These are phyloP conservation scores for Mercurialis annua DNA, from an alignment of 345 rosid genomes.

Conservation along the genomic window DNA sequence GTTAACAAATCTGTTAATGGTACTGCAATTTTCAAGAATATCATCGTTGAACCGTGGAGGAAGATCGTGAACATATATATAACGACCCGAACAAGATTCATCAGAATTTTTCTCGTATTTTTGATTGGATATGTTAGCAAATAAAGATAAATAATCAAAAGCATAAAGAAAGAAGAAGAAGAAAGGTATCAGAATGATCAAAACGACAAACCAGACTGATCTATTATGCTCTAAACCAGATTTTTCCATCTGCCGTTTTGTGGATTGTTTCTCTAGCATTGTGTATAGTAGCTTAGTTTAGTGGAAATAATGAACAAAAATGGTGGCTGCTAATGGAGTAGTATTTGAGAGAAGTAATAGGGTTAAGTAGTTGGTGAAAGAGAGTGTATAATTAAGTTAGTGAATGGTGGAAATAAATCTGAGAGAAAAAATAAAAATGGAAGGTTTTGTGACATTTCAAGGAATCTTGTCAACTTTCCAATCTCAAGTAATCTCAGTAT, in stretches of 20 bases:
- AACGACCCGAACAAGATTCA: constrained; percentile 16
- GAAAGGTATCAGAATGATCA: background rate
- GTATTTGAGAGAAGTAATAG: background rate
- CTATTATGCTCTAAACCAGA: background rate
- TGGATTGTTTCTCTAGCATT: background rate
- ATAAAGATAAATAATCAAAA: background rate
- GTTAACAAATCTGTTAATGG: constrained; percentile 8
- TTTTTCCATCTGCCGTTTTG: background rate
- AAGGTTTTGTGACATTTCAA: background rate
- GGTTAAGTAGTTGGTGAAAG: background rate
- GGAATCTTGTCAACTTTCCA: background rate
- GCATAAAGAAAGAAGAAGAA: background rate
- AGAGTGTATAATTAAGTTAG: too few relatives aligned
- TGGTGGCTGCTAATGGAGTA: background rate
- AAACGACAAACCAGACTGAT: constrained; percentile 12
- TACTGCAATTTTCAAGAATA: constrained; percentile 10
- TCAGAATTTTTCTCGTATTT: background rate
- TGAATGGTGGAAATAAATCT: background rate
- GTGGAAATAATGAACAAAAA: background rate
- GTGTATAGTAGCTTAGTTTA: too few relatives aligned
- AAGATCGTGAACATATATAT: constrained; percentile 22
- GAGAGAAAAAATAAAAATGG: background rate
- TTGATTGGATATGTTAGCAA: background rate
- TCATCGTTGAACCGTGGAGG: constrained; percentile 13
- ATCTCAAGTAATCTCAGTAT: background rate